Base-by-base conservation (phyloP, 2,329 filamentous ascomycete genomes). In the Diaporthe capsici region DNA sequence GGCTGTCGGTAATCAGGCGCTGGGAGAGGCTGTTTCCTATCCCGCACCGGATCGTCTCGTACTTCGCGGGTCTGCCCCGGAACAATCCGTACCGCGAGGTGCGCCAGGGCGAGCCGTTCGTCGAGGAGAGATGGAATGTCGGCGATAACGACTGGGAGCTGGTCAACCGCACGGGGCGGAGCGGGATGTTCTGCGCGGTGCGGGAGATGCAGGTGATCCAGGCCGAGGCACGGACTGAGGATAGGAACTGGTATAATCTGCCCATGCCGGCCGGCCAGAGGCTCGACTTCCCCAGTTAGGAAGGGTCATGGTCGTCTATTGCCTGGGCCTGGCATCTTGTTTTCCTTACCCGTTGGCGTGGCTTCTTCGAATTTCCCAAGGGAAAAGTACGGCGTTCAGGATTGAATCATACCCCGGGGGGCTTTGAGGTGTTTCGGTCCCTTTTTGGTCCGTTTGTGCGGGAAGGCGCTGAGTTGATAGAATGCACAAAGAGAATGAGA, bases 1-100 rank as follows among this genome's bases (percentile, higher is more conserved):
- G 90, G 89, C 85, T 95, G 2, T 84, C 86, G 2, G 83, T 92
- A 39, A 89, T 90, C 7, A 89, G 90, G 75, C 90, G 91, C 17
- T 92, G 93, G 79, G 94, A 95, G 82, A 86, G 90, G 7, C 85
- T 95, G 0, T 92, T 93, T 77, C 86, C 87, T 0, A 82, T 89
- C 5, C 86, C 90, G 4, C 92, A 95, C 79, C 84, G 86, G 39
- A 81, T 94, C 25, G 82, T 92, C 20, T 93, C 90, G 71, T 85
- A 85, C 76, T 79, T 92, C 6, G 87, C 88, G 8, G 85, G 88
- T 7, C 84, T 93, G 72, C 93, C 92, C 1, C 86, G 86, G 44
- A 86, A 85, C 75, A 94, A 94, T 79, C 88, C 90, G 13, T 88
- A 93, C 28, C 88, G 92, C 4, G 83, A 84, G 2, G 92, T 94